Base-by-base conservation (phyloP, 352 stramenopile genomes). In the Aphanomyces invadans region DNA sequence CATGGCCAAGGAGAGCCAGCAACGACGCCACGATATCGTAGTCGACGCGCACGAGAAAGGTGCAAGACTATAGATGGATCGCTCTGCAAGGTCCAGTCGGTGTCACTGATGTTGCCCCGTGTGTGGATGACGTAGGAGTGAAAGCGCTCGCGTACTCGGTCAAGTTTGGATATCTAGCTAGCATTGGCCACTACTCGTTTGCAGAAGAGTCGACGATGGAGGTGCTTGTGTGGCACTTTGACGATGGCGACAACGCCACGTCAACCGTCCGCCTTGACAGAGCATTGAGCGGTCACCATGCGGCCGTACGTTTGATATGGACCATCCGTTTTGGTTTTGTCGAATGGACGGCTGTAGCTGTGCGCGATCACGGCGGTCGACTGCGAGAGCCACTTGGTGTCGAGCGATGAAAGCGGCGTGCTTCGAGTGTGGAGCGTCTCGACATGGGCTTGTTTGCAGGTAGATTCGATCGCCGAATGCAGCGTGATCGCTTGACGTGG, bases 201-300 rank as follows among this genome's bases (percentile, higher is more conserved):
- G 73, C 79, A 4, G 82, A 91, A 54, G 80, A 91, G 31, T 81
- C 78, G 3, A 84, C 79, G 38, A 62, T 79, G 46, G 73, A 89
- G 49, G 76, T 91, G 25, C 68, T 78, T 28, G 76, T 84, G 26
- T 66, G 59, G 59, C 46, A 57, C n/a, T n/a, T 57, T n/a, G n/a
- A n/a, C 21, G 44, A 66, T 32, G 44, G 57, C 21, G 29, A n/a
- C 10, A 29, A 54, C 46, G 49, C 49, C 36, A 42, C 7, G n/a
- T n/a, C n/a, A n/a, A n/a, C n/a, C 9, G 49, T 29, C 28, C n/a
- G 12, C 26, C 31, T 64, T 12, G n/a, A 52, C 19, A 12, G n/a
- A 2, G 39, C 55, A 11, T 52, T 64, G 28, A 28, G 36, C 19
- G 55, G 55, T 12, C 69, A 77, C 45, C 61, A 74, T 11, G 69